A percentile compares a stretch with the other conserved stretches of the same genome.
phyloP scores from a whole-genome alignment of 306 rosid species.

The Amphicarpaea edgeworthii region DNA sequence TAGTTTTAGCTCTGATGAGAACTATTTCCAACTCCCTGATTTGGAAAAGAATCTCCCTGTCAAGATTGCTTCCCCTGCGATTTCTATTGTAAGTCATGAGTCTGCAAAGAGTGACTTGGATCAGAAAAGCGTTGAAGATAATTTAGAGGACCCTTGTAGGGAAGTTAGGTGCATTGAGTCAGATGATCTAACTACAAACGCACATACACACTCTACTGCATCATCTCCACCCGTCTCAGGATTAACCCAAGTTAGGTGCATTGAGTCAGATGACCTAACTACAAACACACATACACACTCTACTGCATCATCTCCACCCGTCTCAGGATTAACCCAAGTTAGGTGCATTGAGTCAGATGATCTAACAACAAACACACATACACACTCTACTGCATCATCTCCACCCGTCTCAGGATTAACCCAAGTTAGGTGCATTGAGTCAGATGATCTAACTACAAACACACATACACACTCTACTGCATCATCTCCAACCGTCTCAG shows the following conservation, averaged over 20 bases:
- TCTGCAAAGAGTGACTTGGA: constrained; percentile 43
- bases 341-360: constrained; percentile 72
- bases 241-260: constrained; percentile 50
- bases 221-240: constrained; percentile 65
- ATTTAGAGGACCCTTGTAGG: constrained; percentile 56
- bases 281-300: constrained; percentile 50
- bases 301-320: constrained; percentile 56
- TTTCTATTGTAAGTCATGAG: constrained; percentile 50
- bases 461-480: constrained; percentile 48
- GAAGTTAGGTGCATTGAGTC: constrained; percentile 71
- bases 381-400: constrained; percentile 56
- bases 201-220: constrained; percentile 46
- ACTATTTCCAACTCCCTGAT: constrained; percentile 64
- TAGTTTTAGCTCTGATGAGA: constrained; percentile 71
- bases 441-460: constrained; percentile 56
- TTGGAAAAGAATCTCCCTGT: constrained; percentile 56
- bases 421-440: constrained; percentile 57
- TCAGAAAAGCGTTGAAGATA: constrained; percentile 48
- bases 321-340: constrained; percentile 57
- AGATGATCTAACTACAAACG: constrained; percentile 55
- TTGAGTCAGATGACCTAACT: constrained; percentile 62
- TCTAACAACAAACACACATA: constrained; percentile 41
- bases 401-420: constrained; percentile 61
- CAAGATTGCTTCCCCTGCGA: constrained; percentile 51
- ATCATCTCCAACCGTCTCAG: constrained; percentile 65